These are phyloP conservation scores for Clavariopsis aquatica DNA, from an alignment of 495 filamentous ascomycete species.

Conservation along the genomic window DNA sequence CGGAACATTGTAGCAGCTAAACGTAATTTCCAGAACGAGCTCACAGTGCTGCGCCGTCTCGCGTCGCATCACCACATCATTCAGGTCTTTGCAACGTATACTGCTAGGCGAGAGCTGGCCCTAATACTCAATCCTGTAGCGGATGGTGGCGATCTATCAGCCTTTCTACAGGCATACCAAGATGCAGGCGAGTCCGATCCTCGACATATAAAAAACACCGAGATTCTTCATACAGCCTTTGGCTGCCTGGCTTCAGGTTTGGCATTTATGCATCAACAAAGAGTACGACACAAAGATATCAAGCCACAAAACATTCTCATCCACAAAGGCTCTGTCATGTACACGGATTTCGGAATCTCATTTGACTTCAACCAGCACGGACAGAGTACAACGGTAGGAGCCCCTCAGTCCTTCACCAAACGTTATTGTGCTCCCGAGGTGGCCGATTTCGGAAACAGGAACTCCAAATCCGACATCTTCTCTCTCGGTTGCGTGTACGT, in stretches of 20 bases:
- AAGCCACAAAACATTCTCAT: slow-evolving; percentile 32
- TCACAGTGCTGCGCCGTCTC: slow-evolving; percentile 15
- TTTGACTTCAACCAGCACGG: neutral
- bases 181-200: neutral
- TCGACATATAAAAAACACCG: neutral
- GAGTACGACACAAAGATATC: slow-evolving; percentile 31
- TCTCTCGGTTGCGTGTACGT: slow-evolving; percentile 29
- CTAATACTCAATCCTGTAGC: slow-evolving; percentile 29
- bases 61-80: slow-evolving; percentile 27
- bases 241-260: slow-evolving; percentile 25
- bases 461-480: slow-evolving; percentile 26
- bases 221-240: slow-evolving; percentile 6
- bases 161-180: slow-evolving; percentile 16
- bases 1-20: slow-evolving; percentile 1
- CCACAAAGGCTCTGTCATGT: slow-evolving; percentile 3
- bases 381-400: slow-evolving; percentile 16
- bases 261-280: slow-evolving; percentile 25
- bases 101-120: slow-evolving; percentile 9
- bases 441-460: slow-evolving; percentile 1
- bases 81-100: slow-evolving; percentile 25
- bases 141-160: slow-evolving; percentile 15
- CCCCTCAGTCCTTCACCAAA: slow-evolving; percentile 2
- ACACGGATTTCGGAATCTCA: slow-evolving; percentile 31
- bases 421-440: slow-evolving; percentile 28
- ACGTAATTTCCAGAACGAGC: slow-evolving; percentile 18